Conservation (phyloP, 164 flowering plant species). For the Aristolochia californica region DNA sequence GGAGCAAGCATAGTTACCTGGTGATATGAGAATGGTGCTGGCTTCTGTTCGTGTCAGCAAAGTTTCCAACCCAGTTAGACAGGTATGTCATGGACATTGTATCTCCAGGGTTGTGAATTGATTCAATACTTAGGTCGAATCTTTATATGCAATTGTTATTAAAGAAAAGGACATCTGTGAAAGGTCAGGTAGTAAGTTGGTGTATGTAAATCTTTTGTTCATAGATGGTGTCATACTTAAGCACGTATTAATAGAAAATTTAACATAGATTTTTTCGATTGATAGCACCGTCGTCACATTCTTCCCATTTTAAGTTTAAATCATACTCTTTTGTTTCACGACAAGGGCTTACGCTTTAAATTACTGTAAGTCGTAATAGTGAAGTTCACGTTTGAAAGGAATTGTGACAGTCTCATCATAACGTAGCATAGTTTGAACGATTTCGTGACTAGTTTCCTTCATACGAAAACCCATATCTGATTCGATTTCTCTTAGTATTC, state of each 20-base stretch:
- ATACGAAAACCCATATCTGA: no score
- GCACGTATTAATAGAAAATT: no score
- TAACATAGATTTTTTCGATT: no score
- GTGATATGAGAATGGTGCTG: constrained; percentile 69
- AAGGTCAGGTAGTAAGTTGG: constrained; percentile 74
- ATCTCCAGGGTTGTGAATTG: background rate
- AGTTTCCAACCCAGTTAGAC: constrained; percentile 66
- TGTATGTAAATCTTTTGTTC: constrained; percentile 81
- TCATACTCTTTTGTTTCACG: no score
- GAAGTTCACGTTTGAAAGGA: no score
- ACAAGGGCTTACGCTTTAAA: no score
- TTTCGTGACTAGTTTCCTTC: no score
- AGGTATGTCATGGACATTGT: constrained; percentile 45
- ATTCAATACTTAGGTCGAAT: background rate
- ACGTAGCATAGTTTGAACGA: no score
- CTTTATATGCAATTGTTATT: constrained; percentile 83
- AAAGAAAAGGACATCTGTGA: constrained; percentile 70
- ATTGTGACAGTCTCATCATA: constrained; percentile 6
- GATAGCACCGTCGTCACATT: no score
- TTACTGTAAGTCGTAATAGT: no score
- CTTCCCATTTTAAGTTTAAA: no score
- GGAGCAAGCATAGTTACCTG: constrained; percentile 77
- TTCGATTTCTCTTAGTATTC: no score
- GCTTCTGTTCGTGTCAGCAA: constrained; percentile 60
- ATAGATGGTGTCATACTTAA: constrained; percentile 55